phyloP scores from a whole-genome alignment of 108 stramenopile genomes.

The Conticribra guillardii region DNA sequence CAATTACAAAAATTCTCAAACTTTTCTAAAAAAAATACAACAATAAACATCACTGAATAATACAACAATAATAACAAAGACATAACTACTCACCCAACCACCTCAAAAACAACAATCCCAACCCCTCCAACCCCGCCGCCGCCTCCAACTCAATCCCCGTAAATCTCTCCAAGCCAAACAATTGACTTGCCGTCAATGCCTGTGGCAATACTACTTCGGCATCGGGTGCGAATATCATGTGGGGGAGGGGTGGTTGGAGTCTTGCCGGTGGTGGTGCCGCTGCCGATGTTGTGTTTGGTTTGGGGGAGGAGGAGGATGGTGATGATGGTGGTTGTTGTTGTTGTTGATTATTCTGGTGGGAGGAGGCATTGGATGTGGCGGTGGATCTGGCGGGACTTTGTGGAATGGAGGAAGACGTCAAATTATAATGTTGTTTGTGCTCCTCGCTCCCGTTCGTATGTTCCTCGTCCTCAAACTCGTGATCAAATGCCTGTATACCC shows the following conservation, averaged over 20 bases:
- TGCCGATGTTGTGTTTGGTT: neutral
- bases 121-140: slow-evolving; percentile 74
- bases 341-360: neutral
- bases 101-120: slow-evolving; percentile 81
- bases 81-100: slow-evolving; percentile 63
- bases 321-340: too few species aligned
- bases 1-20: neutral
- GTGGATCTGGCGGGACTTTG: too few species aligned
- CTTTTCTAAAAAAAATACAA: neutral
- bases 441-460: neutral
- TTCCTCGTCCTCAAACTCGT: slow-evolving; percentile 21
- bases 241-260: slow-evolving; percentile 63
- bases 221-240: slow-evolving; percentile 83
- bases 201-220: slow-evolving; percentile 88
- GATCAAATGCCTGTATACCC: slow-evolving; percentile 46
- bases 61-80: neutral
- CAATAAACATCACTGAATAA: neutral
- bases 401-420: too few species aligned
- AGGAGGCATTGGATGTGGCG: neutral
- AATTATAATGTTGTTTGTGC: too few species aligned
- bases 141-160: slow-evolving; percentile 90
- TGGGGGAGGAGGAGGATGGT: too few species aligned
- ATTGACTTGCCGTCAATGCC: slow-evolving; percentile 83
- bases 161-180: slow-evolving; percentile 85
- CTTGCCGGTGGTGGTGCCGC: slow-evolving; percentile 21